These are phyloP conservation scores for Spathaspora passalidarum DNA, from an alignment of 805 yeast genomes.

Conservation along the genomic window DNA sequence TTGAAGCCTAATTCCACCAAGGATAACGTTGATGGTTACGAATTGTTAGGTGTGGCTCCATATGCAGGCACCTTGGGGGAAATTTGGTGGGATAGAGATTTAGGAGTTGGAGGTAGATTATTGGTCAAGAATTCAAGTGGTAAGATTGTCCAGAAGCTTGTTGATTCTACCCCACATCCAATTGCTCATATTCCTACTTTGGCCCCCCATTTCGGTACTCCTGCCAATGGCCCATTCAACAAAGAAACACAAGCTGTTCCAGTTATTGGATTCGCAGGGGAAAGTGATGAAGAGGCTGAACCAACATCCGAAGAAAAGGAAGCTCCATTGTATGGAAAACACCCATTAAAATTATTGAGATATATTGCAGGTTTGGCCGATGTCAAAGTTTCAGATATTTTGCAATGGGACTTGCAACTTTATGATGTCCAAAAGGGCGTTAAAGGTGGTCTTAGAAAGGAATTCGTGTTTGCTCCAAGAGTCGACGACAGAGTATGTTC, in stretches of 20 bases:
- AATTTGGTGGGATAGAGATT: constrained; percentile 82
- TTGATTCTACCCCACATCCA: constrained; percentile 62
- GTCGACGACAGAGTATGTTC: constrained; percentile 83
- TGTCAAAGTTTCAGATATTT: constrained; percentile 56
- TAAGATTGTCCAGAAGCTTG: constrained; percentile 40
- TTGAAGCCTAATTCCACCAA: constrained; percentile 73
- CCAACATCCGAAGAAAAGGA: constrained; percentile 53
- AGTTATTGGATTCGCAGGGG: constrained; percentile 56
- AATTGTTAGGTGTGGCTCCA: constrained; percentile 78
- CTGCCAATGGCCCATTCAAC: constrained; percentile 69
- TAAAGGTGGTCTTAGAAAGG: constrained; percentile 73
- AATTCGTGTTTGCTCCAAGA: constrained; percentile 78
- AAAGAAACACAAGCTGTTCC: constrained; percentile 78
- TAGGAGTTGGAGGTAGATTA: constrained; percentile 80
- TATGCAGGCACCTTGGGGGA: constrained; percentile 69
- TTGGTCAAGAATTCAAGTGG: constrained; percentile 41
- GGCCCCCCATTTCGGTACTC: constrained; percentile 83
- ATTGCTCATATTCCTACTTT: constrained; percentile 80
- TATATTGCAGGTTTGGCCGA: constrained; percentile 62
- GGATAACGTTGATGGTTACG: constrained; percentile 65
- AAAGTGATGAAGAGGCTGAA: constrained; percentile 34
- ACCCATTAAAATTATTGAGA: constrained; percentile 64
- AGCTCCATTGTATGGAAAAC: constrained; percentile 68
- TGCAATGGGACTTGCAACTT: constrained; percentile 72
- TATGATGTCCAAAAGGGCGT: constrained; percentile 80